Evolutionary conservation across 2,329 filamentous ascomycete species (phyloP).

Genomic region (Fusarium agapanthi): DNA sequence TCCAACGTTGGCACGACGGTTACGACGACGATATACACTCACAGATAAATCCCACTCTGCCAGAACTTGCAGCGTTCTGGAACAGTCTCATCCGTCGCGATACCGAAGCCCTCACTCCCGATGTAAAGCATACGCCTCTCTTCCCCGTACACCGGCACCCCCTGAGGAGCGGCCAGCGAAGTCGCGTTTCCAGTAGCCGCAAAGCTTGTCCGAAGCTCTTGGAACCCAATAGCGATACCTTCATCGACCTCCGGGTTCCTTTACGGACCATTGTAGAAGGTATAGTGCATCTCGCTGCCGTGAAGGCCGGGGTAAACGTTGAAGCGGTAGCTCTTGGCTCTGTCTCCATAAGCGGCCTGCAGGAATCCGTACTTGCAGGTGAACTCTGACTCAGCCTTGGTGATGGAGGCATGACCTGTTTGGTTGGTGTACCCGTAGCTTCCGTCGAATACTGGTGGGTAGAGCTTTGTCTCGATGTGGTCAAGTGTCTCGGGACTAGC

Average conservation of each 20-base stretch:
- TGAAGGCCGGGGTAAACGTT: neutral
- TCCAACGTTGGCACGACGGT: accelerated
- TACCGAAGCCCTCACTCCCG: neutral
- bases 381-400: neutral
- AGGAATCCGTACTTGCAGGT: neutral
- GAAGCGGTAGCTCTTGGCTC: neutral
- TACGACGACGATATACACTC: accelerated
- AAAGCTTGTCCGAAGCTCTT: neutral
- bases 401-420: neutral
- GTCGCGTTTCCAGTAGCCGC: neutral
- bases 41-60: neutral
- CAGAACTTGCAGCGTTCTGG: neutral
- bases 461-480: neutral
- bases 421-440: neutral
- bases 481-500: neutral
- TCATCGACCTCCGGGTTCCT: neutral
- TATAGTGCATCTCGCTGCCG: neutral
- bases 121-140: neutral
- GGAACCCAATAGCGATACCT: neutral
- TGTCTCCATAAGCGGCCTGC: neutral
- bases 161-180: neutral
- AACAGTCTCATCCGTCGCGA: neutral
- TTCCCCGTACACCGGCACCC: neutral
- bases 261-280: neutral
- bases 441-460: neutral